Evolutionary conservation across 306 rosid species (phyloP).

Genomic region (Sicyos baderoa): DNA sequence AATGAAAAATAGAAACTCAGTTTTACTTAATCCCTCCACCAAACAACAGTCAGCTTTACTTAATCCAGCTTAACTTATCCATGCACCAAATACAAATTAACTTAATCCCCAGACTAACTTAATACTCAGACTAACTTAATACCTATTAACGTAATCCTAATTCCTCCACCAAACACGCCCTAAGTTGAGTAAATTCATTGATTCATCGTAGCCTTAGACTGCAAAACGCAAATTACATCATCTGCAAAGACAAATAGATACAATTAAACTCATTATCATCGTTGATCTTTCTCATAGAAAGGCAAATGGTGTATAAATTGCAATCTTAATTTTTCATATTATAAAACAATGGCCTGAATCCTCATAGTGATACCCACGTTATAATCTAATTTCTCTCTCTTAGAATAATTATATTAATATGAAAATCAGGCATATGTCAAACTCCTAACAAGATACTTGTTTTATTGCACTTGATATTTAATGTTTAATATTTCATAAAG

Average conservation of each 20-base stretch:
- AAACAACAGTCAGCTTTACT: too few species aligned
- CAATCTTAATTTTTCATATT: neutral
- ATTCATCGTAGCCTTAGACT: neutral
- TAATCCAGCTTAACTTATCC: too few species aligned
- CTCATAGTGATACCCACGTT: slow-evolving; percentile 9
- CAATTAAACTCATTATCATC: neutral
- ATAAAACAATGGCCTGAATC: neutral
- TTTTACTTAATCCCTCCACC: too few species aligned
- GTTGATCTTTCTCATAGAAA: neutral
- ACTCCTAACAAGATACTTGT: neutral
- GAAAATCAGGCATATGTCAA: neutral
- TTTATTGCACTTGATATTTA: neutral
- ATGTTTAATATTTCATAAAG: neutral
- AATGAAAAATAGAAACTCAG: too few species aligned
- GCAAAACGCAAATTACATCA: neutral
- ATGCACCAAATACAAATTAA: too few species aligned
- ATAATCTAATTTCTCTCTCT: neutral
- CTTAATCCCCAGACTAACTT: too few species aligned
- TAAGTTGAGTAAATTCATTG: neutral
- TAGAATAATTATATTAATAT: neutral
- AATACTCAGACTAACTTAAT: too few species aligned
- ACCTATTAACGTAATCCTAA: too few species aligned
- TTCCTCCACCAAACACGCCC: too few species aligned
- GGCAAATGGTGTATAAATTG: neutral
- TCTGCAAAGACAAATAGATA: neutral